phyloP scores from a whole-genome alignment of 495 filamentous ascomycete species.

The Trichoderma virens region DNA sequence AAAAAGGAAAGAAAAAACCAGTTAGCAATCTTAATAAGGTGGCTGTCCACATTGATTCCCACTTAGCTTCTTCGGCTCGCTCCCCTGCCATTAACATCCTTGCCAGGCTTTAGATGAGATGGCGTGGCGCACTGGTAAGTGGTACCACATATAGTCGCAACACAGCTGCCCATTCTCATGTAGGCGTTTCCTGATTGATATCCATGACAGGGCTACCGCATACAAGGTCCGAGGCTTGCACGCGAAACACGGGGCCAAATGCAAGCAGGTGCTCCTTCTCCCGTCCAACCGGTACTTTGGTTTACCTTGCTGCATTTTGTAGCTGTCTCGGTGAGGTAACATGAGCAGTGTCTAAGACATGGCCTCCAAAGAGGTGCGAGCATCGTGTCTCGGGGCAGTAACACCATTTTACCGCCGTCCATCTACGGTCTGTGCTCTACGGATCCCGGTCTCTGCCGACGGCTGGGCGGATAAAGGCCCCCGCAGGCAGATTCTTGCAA shows the following conservation, averaged over 20 bases:
- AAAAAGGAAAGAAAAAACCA: too few relatives aligned
- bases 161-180: background rate
- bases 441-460: too few relatives aligned
- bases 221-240: background rate
- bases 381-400: background rate
- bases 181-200: conserved; percentile 2
- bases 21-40: too few relatives aligned
- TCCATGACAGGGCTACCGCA: background rate
- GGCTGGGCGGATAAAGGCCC: too few relatives aligned
- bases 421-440: background rate
- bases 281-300: background rate
- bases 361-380: background rate
- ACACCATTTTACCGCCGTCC: background rate
- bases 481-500: too few relatives aligned
- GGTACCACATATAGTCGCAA: background rate
- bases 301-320: background rate
- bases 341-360: background rate
- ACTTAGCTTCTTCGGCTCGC: too few relatives aligned
- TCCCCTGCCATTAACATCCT: background rate
- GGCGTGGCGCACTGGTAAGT: background rate
- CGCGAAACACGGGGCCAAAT: too few relatives aligned
- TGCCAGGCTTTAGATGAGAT: background rate
- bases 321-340: background rate
- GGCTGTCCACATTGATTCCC: too few relatives aligned
- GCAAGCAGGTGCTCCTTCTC: background rate